Conservation (phyloP, 257 asterid species). For the Vinca minor region DNA sequence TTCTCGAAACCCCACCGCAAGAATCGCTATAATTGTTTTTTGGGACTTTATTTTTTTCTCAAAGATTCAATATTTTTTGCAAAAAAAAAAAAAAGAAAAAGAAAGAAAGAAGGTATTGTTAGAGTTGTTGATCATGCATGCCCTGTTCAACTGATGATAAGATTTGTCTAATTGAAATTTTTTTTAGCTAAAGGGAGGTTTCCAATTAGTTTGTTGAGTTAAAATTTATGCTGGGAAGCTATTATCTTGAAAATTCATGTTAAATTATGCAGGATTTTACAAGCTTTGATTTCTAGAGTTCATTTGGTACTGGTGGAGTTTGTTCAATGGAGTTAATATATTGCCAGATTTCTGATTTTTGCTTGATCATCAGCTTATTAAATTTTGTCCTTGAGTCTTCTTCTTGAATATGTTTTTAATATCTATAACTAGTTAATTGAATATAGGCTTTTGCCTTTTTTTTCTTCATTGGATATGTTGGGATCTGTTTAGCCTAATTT, state of each 20-base stretch:
- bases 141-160: not conserved
- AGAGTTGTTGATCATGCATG: constrained; percentile 2
- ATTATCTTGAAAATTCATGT: too few species aligned
- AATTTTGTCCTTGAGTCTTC: not conserved
- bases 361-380: not conserved
- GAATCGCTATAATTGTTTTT: not conserved
- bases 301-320: too few species aligned
- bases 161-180: not conserved
- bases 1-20: not conserved
- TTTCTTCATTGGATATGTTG: not conserved
- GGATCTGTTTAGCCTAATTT: not conserved
- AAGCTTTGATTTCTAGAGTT: not conserved
- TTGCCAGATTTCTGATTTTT: too few species aligned
- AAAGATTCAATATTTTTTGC: not conserved
- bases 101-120: not conserved
- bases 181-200: not conserved
- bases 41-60: not conserved
- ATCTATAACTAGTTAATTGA: not conserved
- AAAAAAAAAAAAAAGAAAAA: too few species aligned
- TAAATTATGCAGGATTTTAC: not conserved
- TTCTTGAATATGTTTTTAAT: not conserved
- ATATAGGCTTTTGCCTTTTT: not conserved
- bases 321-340: too few species aligned
- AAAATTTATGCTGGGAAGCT: not conserved
- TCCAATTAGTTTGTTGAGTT: not conserved